A percentile compares a stretch with the other conserved stretches of the same genome.
Conservation (phyloP, 306 rosid species). For the Aeschynomene evenia region DNA sequence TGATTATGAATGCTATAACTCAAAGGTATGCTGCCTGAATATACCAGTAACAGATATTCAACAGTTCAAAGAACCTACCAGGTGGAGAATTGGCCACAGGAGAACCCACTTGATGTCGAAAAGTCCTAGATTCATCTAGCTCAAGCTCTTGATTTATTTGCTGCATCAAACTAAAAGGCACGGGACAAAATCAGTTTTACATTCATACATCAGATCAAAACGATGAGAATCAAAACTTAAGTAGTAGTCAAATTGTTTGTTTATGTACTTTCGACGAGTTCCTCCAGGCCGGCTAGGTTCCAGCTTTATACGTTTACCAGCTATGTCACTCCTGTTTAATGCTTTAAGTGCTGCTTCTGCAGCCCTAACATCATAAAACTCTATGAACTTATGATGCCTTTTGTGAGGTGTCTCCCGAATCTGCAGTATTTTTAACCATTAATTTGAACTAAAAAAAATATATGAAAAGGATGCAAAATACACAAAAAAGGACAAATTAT, state of each 20-base stretch:
- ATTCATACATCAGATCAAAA: neutral
- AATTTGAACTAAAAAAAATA: neutral
- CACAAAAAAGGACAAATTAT: conserved; percentile 17
- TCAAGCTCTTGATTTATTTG: conserved; percentile 93
- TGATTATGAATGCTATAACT: neutral
- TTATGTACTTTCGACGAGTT: conserved; percentile 88
- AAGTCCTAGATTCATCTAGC: conserved; percentile 76
- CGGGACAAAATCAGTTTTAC: conserved; percentile 21
- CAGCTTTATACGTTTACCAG: conserved; percentile 95
- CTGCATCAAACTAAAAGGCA: conserved; percentile 66
- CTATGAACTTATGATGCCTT: conserved; percentile 95
- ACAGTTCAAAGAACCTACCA: conserved; percentile 52
- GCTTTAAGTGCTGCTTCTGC: conserved; percentile 93
- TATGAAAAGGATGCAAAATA: neutral
- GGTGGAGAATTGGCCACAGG: conserved; percentile 91
- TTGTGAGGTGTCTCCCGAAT: conserved; percentile 99
- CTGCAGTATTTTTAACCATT: conserved; percentile 43
- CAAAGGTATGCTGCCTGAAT: conserved; percentile 4
- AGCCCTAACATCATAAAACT: conserved; percentile 92
- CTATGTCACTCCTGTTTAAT: conserved; percentile 93
- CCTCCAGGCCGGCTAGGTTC: conserved; percentile 99
- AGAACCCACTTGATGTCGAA: conserved; percentile 80
- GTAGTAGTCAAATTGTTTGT: conserved; percentile 11
- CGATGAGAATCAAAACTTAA: neutral
- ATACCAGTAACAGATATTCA: conserved; percentile 13